Conservation (phyloP, 108 stramenopile genomes). For the Asterionellopsis glacialis region DNA sequence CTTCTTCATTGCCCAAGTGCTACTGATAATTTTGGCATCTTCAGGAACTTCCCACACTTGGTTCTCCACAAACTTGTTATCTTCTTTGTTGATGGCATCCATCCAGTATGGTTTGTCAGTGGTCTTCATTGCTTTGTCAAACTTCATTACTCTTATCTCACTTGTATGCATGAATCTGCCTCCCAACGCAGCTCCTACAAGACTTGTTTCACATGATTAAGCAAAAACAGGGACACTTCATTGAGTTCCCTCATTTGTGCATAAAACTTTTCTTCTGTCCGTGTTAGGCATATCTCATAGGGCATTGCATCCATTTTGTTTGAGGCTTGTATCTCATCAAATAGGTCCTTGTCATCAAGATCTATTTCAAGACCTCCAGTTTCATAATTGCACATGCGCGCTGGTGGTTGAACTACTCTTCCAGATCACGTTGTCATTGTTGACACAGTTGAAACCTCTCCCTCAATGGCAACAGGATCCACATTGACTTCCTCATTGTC, state of each 20-base stretch:
- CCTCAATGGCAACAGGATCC: background rate
- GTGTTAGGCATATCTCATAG: background rate
- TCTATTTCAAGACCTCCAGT: too few relatives aligned
- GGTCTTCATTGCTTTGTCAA: conserved; percentile 26
- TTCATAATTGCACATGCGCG: background rate
- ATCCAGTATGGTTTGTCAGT: conserved; percentile 24
- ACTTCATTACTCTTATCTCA: conserved; percentile 38
- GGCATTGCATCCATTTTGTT: background rate
- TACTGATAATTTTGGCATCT: conserved; percentile 15
- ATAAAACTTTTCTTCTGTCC: background rate
- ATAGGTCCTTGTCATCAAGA: too few relatives aligned
- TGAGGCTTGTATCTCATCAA: too few relatives aligned
- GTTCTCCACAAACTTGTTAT: conserved; percentile 25
- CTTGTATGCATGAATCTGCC: conserved; percentile 27
- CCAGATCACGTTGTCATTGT: background rate
- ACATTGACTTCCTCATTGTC: conserved; percentile 3
- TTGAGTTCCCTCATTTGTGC: background rate
- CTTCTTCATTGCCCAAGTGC: conserved; percentile 47
- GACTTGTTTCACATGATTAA: background rate
- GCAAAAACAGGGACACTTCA: background rate
- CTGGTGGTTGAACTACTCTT: background rate
- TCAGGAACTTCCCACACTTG: conserved; percentile 16
- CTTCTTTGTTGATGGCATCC: conserved; percentile 27
- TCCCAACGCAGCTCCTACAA: conserved; percentile 32
- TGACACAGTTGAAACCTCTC: too few relatives aligned